Percentiles rank a stretch among this genome's conserved stretches.
Conservation (phyloP, 208 protist genomes). For the Angomonas ambiguus region DNA sequence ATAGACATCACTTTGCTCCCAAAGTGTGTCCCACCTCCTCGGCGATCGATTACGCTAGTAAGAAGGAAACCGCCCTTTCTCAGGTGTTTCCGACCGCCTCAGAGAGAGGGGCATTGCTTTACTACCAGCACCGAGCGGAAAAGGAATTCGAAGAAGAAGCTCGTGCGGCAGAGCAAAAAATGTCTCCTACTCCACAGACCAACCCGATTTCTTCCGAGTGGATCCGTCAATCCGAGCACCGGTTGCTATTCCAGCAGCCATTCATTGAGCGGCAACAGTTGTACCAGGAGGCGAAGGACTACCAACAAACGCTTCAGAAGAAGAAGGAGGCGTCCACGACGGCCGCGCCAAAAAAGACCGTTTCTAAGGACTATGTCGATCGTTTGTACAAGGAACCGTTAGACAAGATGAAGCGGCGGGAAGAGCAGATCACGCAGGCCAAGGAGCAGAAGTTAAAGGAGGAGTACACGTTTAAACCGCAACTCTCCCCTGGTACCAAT, state of each 20-base stretch:
- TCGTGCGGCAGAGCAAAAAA: background rate
- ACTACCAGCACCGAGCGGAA: slow-evolving; percentile 17
- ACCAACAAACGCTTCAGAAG: slow-evolving; percentile 19
- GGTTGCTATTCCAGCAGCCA: slow-evolving; percentile 53
- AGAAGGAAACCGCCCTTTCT: background rate
- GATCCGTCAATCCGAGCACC: slow-evolving; percentile 70
- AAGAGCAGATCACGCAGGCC: slow-evolving; percentile 21
- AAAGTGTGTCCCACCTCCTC: slow-evolving; percentile 57
- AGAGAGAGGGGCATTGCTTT: slow-evolving; percentile 38
- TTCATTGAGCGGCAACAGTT: slow-evolving; percentile 70
- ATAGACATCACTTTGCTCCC: slow-evolving; percentile 46
- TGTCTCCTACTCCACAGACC: slow-evolving; percentile 30
- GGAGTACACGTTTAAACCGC: slow-evolving; percentile 60
- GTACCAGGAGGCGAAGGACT: slow-evolving; percentile 53
- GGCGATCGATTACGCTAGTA: slow-evolving; percentile 38
- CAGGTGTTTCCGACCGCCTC: background rate
- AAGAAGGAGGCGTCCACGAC: slow-evolving; percentile 1
- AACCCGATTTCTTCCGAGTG: slow-evolving; percentile 60
- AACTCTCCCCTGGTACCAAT: slow-evolving; percentile 56
- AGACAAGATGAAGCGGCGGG: slow-evolving; percentile 19
- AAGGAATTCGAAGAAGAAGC: slow-evolving; percentile 6
- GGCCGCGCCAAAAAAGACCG: background rate
- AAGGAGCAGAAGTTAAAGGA: slow-evolving; percentile 12
- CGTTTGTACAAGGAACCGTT: slow-evolving; percentile 52
- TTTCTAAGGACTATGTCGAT: slow-evolving; percentile 21